Conservation (phyloP, 306 rosid species). For the Fagus crenata region DNA sequence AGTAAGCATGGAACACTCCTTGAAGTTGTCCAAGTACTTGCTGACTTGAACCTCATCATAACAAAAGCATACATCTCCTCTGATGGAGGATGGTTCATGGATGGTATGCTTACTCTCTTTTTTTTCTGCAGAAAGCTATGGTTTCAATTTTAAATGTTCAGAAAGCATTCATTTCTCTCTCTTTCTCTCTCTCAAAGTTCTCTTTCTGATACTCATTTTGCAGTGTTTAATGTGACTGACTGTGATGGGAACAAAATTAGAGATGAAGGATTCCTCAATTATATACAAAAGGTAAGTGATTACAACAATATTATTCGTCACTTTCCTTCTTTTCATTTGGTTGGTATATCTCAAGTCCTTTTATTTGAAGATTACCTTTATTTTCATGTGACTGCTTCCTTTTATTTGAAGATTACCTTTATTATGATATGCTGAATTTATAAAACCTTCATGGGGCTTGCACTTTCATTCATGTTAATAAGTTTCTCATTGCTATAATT, state of each 20-base stretch:
- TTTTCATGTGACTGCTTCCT: no score
- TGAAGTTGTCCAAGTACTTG: conserved; percentile 9
- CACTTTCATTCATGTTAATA: no score
- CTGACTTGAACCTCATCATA: conserved; percentile 6
- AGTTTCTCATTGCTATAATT: no score
- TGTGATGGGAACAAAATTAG: conserved; percentile 7
- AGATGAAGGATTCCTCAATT: conserved; percentile 3
- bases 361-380: no score
- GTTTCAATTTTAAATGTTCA: background rate
- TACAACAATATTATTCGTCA: background rate
- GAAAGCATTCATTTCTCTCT: background rate
- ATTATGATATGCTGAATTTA: no score
- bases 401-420: no score
- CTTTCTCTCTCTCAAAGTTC: background rate
- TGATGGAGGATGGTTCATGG: conserved; percentile 21
- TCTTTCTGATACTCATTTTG: background rate
- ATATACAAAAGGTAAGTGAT: conserved; percentile 2
- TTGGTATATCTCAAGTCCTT: background rate
- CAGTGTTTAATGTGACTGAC: conserved; percentile 12
- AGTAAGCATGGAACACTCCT: conserved; percentile 3
- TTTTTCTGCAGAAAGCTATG: background rate
- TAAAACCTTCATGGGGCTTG: no score
- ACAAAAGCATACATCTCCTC: conserved; percentile 11
- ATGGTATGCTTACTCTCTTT: background rate
- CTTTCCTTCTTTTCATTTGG: background rate